Percentiles rank a stretch among this genome's conserved stretches.
These are phyloP conservation scores for Penicillium sp. DNA, from an alignment of 2,329 filamentous ascomycete genomes.

Conservation along the genomic window DNA sequence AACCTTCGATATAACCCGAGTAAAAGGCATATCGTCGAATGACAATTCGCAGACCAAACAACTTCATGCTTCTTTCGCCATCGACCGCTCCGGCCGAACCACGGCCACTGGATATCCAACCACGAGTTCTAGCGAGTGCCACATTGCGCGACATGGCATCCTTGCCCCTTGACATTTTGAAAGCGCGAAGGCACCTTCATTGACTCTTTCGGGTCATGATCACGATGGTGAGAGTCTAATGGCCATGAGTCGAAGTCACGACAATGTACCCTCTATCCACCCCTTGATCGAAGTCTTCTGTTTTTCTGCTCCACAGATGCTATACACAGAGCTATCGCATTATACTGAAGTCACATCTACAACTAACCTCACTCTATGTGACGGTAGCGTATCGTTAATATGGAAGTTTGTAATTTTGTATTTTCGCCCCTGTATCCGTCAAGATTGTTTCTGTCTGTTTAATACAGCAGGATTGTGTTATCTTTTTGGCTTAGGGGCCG, in stretches of 20 bases:
- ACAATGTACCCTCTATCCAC: neutral
- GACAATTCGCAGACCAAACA: neutral
- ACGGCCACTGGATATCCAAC: neutral
- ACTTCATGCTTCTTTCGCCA: neutral
- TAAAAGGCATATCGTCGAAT: neutral
- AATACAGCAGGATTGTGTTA: neutral
- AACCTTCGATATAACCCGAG: neutral
- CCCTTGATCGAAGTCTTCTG: neutral
- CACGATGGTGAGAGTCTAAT: neutral
- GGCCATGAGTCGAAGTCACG: neutral
- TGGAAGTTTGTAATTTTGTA: neutral
- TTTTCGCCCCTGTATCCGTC: no score
- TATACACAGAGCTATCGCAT: neutral
- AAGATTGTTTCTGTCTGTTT: neutral
- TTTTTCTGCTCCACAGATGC: neutral
- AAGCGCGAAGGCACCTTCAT: neutral
- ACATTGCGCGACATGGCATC: neutral
- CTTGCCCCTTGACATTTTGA: neutral
- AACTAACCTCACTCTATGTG: neutral
- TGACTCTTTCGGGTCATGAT: neutral
- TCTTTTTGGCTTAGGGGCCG: no score
- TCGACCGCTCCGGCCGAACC: constrained; percentile 1
- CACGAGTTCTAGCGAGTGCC: neutral
- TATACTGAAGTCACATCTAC: neutral
- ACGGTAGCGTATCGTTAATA: neutral